Evolutionary conservation across 2,329 filamentous ascomycete genomes (phyloP).

Genomic region (Seiridium unicorne): DNA sequence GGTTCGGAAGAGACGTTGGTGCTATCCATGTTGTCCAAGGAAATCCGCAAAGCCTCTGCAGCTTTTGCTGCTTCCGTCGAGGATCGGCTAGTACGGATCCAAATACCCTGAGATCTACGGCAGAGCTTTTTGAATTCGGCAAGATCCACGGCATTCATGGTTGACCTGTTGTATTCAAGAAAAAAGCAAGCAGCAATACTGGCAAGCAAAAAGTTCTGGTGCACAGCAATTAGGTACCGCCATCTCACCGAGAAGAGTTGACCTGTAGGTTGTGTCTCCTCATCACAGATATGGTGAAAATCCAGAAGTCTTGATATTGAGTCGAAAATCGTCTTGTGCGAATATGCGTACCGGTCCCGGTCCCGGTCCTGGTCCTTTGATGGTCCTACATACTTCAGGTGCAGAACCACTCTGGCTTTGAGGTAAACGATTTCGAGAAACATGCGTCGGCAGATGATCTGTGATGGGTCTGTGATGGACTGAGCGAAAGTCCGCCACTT

Average conservation of each 20-base stretch:
- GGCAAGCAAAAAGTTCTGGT: slow-evolving; percentile 45
- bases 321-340: slow-evolving; percentile 42
- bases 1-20: neutral
- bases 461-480: slow-evolving; percentile 45
- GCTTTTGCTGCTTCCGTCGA: slow-evolving; percentile 10
- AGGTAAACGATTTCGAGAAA: slow-evolving; percentile 50
- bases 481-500: slow-evolving; percentile 16
- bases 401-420: slow-evolving; percentile 50
- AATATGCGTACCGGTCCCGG: slow-evolving; percentile 34
- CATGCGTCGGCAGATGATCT: slow-evolving; percentile 50
- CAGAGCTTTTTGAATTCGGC: slow-evolving; percentile 3
- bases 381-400: slow-evolving; percentile 47
- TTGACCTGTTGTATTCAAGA: slow-evolving; percentile 24
- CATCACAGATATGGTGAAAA: slow-evolving; percentile 47
- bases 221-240: slow-evolving; percentile 42
- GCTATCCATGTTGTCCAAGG: neutral
- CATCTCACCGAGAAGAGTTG: slow-evolving; percentile 41
- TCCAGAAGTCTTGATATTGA: slow-evolving; percentile 46
- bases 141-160: slow-evolving; percentile 1
- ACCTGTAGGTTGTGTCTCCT: slow-evolving; percentile 42
- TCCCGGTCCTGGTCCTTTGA: slow-evolving; percentile 22
- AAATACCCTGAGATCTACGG: slow-evolving; percentile 7
- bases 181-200: slow-evolving; percentile 47
- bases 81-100: slow-evolving; percentile 4
- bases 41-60: slow-evolving; percentile 6